phyloP scores from a whole-genome alignment of 2,329 filamentous ascomycete species.

The Cadophora gregata region DNA sequence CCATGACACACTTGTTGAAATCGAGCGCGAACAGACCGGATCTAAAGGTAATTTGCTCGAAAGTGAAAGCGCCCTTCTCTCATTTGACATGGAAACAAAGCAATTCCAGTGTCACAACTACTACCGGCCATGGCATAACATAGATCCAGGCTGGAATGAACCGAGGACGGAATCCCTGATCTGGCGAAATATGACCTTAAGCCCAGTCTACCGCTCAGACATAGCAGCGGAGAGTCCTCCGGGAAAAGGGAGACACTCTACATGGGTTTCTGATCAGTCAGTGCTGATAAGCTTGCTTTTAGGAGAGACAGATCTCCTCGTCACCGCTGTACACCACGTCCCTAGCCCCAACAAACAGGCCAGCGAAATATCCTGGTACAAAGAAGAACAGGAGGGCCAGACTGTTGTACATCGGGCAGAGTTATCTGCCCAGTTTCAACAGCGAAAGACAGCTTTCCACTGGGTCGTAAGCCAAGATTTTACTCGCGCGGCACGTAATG shows the following conservation, averaged over 20 bases:
- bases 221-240: neutral
- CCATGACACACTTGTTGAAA: neutral
- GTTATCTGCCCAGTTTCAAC: neutral
- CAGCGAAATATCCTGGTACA: neutral
- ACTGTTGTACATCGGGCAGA: neutral
- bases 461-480: neutral
- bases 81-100: constrained; percentile 12
- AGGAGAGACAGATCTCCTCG: neutral
- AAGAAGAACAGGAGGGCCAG: neutral
- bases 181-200: constrained; percentile 10
- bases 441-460: neutral
- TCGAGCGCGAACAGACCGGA: neutral
- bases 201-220: constrained; percentile 5
- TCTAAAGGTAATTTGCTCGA: neutral
- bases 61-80: neutral
- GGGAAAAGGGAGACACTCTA: neutral
- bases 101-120: constrained; percentile 1
- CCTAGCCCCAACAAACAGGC: neutral
- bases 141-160: neutral
- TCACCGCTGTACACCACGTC: neutral
- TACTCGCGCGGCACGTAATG: neutral
- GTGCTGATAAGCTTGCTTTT: neutral
- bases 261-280: too few species aligned
- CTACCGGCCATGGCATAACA: neutral
- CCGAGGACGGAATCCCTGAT: neutral